phyloP scores from a whole-genome alignment of 805 yeast species.

The Lipomyces starkeyi region DNA sequence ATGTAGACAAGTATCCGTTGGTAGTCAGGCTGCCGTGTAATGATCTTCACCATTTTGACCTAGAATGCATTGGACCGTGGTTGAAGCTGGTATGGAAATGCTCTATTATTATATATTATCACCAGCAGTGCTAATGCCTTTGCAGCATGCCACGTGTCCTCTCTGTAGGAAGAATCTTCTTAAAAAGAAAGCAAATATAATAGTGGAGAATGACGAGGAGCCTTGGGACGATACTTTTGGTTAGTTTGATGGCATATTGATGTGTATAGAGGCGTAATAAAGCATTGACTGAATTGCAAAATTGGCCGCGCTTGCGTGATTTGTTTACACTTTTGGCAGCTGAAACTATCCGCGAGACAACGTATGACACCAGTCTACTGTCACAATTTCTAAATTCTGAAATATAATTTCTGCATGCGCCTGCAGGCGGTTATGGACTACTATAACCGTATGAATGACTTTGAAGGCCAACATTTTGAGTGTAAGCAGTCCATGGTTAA shows the following conservation, averaged over 20 bases:
- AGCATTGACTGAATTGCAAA: neutral
- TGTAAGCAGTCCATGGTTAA: slow-evolving; percentile 4
- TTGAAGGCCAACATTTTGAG: neutral
- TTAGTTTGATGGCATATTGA: slow-evolving; percentile 41
- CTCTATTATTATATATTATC: neutral
- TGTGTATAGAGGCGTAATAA: neutral
- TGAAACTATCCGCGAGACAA: neutral
- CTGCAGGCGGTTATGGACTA: slow-evolving; percentile 19
- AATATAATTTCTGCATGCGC: too few species aligned
- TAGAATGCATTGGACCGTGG: slow-evolving; percentile 94
- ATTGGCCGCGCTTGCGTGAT: neutral
- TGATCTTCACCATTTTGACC: slow-evolving; percentile 73
- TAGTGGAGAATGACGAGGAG: slow-evolving; percentile 68
- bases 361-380: neutral
- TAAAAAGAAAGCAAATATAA: slow-evolving; percentile 54
- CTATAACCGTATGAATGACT: slow-evolving; percentile 20
- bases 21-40: slow-evolving; percentile 78
- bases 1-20: slow-evolving; percentile 70
- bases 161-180: slow-evolving; percentile 78
- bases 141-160: slow-evolving; percentile 64
- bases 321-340: neutral
- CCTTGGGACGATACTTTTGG: slow-evolving; percentile 82
- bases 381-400: neutral
- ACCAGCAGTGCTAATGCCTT: neutral
- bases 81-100: slow-evolving; percentile 52